Percentiles rank a stretch among this genome's conserved stretches.
Conservation (phyloP, 345 rosid genomes). For the Brassica nigra region DNA sequence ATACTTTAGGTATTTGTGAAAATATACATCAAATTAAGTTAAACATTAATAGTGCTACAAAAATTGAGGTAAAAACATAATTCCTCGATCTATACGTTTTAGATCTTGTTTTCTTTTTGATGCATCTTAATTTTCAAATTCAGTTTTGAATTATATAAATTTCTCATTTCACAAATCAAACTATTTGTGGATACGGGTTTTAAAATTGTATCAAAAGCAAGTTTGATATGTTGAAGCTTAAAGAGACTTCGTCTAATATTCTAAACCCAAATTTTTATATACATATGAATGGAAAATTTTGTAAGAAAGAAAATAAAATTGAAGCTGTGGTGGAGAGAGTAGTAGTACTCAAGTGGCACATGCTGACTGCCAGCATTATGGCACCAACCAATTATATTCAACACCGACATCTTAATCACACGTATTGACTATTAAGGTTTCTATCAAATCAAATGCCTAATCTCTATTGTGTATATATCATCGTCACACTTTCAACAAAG, state of each 20-base stretch:
- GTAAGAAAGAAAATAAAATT: too few relatives aligned
- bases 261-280: neutral
- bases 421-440: neutral
- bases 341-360: conserved; percentile 1
- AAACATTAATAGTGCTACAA: too few relatives aligned
- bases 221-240: neutral
- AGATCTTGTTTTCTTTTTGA: too few relatives aligned
- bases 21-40: too few relatives aligned
- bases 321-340: neutral
- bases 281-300: neutral
- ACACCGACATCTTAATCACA: conserved; percentile 7
- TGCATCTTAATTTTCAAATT: neutral
- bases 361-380: neutral
- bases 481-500: neutral
- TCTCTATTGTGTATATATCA: neutral
- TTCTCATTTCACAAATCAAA: neutral
- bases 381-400: neutral
- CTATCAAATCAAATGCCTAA: conserved; percentile 5
- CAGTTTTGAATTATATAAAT: too few relatives aligned
- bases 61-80: too few relatives aligned
- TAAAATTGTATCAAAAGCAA: conserved; percentile 66
- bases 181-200: conserved; percentile 16
- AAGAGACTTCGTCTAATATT: neutral
- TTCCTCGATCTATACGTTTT: too few relatives aligned
- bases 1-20: too few relatives aligned